phyloP scores from a whole-genome alignment of 768 basidiomycete genomes.

The Scleroderma bovista region DNA sequence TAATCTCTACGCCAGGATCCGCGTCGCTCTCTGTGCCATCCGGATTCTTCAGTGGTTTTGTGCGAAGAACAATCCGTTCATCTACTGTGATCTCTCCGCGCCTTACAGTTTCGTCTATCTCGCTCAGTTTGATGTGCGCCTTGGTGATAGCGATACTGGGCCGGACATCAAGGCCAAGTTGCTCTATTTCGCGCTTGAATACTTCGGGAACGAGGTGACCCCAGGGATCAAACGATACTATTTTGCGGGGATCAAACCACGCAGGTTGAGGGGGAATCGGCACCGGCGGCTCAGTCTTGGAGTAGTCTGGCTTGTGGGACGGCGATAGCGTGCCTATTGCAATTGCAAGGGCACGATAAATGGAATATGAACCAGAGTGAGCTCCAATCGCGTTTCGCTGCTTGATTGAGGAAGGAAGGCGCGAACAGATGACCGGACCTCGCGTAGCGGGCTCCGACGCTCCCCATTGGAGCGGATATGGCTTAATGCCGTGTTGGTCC shows the following conservation, averaged over 20 bases:
- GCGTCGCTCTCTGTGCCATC: slow-evolving; percentile 55
- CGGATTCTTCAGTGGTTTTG: slow-evolving; percentile 53
- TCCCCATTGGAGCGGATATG: slow-evolving; percentile 80
- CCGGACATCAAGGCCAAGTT: slow-evolving; percentile 71
- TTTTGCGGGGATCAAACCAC: slow-evolving; percentile 75
- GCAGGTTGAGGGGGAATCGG: slow-evolving; percentile 66
- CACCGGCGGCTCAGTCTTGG: slow-evolving; percentile 80
- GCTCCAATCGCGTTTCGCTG: slow-evolving; percentile 92
- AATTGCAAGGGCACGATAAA: slow-evolving; percentile 90
- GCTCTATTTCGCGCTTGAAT: slow-evolving; percentile 57
- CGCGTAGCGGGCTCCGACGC: slow-evolving; percentile 56
- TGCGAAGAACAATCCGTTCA: slow-evolving; percentile 75
- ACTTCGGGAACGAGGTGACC: slow-evolving; percentile 80
- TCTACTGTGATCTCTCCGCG: slow-evolving; percentile 72
- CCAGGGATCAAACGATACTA: slow-evolving; percentile 92
- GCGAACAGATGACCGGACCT: slow-evolving; percentile 86
- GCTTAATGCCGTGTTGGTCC: slow-evolving; percentile 85
- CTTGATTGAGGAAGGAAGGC: slow-evolving; percentile 79
- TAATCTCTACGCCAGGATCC: slow-evolving; percentile 81
- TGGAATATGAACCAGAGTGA: slow-evolving; percentile 89
- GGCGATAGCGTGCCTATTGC: slow-evolving; percentile 82
- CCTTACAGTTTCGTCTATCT: slow-evolving; percentile 78
- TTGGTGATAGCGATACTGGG: slow-evolving; percentile 93
- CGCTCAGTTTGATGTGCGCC: slow-evolving; percentile 91
- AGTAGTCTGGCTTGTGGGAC: slow-evolving; percentile 77